Evolutionary conservation across 83 land plant genomes (phyloP), one percentile per base, ranked within the genome.

Genomic region (Thuja plicata): DNA sequence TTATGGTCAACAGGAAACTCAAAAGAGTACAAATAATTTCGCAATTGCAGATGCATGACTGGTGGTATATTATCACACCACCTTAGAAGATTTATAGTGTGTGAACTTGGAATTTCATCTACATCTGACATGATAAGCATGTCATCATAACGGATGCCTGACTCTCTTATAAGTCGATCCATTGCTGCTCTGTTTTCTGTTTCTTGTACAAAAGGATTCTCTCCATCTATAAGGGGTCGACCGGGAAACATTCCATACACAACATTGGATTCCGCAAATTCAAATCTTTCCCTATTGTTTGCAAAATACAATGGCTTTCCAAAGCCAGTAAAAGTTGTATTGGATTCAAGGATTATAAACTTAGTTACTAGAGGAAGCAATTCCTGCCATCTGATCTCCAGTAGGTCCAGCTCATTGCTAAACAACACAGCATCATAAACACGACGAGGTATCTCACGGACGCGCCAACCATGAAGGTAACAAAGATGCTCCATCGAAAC

Each of bases 401-500:
- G 97, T 45, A 98, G 19, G 90, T 98, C 99, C 70, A 98, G 87
- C 92, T 98, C 98, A 79, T 95, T 93, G 94, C 94, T 97, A 92
- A 98, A 98, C 87, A 98, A 91, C 89, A 98, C 90, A 46, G 96
- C 99, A 87, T 98, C 99, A 87, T 93, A 97, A 21, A 98, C 94
- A 19, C 94, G 93, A 27, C 99, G 96, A 10, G 99, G 99, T n/a
- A 90, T 37, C 43, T 91, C 41, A 8, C 94, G 91, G 2, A 88
- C 71, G 4, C 55, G 38, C 95, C 96, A 97, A 37, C 96, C 96
- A 86, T 97, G 98, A 85, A 97, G 94, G 38, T 79, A 50, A 90
- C 98, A 97, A 85, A 94, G 92, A 24, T 91, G 88, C 27, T 89
- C 84, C 87, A 94, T 93, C 16, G 96, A 87, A 48, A 96, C 87